Conservation (phyloP, 2,329 filamentous ascomycete genomes). For the Alternaria postmessia region DNA sequence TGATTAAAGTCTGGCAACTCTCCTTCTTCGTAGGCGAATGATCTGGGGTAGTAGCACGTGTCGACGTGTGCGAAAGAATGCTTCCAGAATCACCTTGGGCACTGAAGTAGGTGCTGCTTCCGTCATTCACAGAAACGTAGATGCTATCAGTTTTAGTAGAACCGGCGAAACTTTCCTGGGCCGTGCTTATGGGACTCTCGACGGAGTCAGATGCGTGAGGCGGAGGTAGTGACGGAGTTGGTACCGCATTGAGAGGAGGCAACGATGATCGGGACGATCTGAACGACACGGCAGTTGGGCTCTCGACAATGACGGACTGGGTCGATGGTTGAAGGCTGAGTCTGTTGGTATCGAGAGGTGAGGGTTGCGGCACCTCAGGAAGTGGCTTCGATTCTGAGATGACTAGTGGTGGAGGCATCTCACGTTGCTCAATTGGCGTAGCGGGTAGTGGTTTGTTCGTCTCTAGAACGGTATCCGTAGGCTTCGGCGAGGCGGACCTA, state of each 20-base stretch:
- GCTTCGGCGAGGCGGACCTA: conserved; percentile 16
- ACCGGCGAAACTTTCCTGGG: conserved; percentile 40
- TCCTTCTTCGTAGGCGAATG: conserved; percentile 61
- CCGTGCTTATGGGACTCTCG: conserved; percentile 48
- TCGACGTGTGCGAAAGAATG: conserved; percentile 81
- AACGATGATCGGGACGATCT: conserved; percentile 60
- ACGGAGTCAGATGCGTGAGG: conserved; percentile 39
- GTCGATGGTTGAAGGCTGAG: conserved; percentile 33
- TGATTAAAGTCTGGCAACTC: conserved; percentile 64
- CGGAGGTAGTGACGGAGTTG: conserved; percentile 37
- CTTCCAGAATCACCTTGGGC: conserved; percentile 81
- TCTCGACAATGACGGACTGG: conserved; percentile 36
- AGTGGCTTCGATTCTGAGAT: conserved; percentile 71
- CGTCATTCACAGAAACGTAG: conserved; percentile 78
- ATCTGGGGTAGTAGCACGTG: conserved; percentile 87
- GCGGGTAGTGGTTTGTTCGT: conserved; percentile 51
- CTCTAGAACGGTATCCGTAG: conserved; percentile 30
- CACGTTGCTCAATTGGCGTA: conserved; percentile 49
- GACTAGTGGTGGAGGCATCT: conserved; percentile 52
- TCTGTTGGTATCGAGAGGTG: conserved; percentile 45
- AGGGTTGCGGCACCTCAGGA: conserved; percentile 65
- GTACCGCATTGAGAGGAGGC: conserved; percentile 43
- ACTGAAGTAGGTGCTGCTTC: conserved; percentile 78
- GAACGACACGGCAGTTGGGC: conserved; percentile 50
- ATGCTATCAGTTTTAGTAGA: conserved; percentile 65